These are phyloP conservation scores for Scheffersomyces titani DNA, from an alignment of 1,139 yeast species.

Conservation along the genomic window DNA sequence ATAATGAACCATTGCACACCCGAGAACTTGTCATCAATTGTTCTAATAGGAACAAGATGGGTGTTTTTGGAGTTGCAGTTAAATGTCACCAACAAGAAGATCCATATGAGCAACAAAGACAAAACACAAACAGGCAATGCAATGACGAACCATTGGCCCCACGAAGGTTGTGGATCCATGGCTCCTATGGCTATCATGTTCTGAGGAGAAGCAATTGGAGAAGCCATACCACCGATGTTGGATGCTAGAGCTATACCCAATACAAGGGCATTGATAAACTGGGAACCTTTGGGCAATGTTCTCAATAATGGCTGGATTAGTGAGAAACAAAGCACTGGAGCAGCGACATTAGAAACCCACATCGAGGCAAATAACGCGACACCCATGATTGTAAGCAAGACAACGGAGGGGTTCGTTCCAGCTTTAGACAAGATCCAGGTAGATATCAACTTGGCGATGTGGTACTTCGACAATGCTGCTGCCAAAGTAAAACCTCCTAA, in stretches of 20 bases:
- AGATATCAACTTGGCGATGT: constrained; percentile 66
- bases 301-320: constrained; percentile 65
- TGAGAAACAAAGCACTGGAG: constrained; percentile 73
- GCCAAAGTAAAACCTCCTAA: constrained; percentile 76
- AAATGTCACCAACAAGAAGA: constrained; percentile 57
- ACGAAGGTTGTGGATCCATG: constrained; percentile 64
- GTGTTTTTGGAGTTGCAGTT: constrained; percentile 45
- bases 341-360: constrained; percentile 83
- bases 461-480: constrained; percentile 70
- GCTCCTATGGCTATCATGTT: constrained; percentile 74
- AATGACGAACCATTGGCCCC: constrained; percentile 79
- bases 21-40: constrained; percentile 60
- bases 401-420: constrained; percentile 66
- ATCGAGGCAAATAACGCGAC: constrained; percentile 70
- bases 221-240: constrained; percentile 76
- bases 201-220: constrained; percentile 82
- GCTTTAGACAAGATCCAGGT: constrained; percentile 65
- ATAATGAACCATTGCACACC: constrained; percentile 66
- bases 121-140: constrained; percentile 65
- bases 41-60: constrained; percentile 51
- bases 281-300: constrained; percentile 61
- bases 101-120: constrained; percentile 58
- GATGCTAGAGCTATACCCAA: constrained; percentile 74
- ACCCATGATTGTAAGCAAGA: constrained; percentile 63
- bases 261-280: constrained; percentile 63